phyloP scores from a whole-genome alignment of 2,329 filamentous ascomycete species.

The Aureobasidium leucospermi region DNA sequence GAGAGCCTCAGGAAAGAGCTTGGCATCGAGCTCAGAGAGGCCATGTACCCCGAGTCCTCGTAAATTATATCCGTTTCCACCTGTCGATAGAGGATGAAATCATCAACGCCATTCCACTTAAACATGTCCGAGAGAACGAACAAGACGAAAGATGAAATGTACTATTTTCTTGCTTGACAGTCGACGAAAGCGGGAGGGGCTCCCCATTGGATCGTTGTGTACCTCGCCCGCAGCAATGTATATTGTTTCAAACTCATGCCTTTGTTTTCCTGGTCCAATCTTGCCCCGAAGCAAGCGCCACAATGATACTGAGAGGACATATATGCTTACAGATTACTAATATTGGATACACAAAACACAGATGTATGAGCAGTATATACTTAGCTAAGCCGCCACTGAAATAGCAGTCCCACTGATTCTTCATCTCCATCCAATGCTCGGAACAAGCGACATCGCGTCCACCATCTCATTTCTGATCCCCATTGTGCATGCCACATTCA shows the following conservation, averaged over 20 bases:
- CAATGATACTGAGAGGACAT: neutral
- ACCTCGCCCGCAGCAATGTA: conserved; percentile 5
- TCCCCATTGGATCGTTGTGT: neutral
- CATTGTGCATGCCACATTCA: too few relatives aligned
- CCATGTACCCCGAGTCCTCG: conserved; percentile 63
- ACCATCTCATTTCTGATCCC: too few relatives aligned
- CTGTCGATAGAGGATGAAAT: conserved; percentile 8
- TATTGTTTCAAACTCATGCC: neutral
- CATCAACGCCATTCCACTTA: conserved; percentile 10
- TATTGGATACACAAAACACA: too few relatives aligned
- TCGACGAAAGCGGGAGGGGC: neutral
- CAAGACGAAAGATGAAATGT: neutral
- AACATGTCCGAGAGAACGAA: neutral
- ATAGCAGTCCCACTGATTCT: too few relatives aligned
- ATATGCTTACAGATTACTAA: too few relatives aligned
- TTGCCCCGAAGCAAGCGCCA: neutral
- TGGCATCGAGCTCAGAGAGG: conserved; percentile 84
- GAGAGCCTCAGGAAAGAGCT: conserved; percentile 90
- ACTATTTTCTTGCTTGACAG: neutral
- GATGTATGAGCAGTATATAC: too few relatives aligned
- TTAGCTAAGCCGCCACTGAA: too few relatives aligned
- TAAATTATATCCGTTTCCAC: conserved; percentile 14
- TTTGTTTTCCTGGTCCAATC: neutral
- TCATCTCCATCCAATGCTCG: too few relatives aligned
- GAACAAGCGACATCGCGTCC: too few relatives aligned